Evolutionary conservation across 257 asterid species (phyloP), one percentile per base, ranked within the genome.

Genomic region (Solanum arcanum): DNA sequence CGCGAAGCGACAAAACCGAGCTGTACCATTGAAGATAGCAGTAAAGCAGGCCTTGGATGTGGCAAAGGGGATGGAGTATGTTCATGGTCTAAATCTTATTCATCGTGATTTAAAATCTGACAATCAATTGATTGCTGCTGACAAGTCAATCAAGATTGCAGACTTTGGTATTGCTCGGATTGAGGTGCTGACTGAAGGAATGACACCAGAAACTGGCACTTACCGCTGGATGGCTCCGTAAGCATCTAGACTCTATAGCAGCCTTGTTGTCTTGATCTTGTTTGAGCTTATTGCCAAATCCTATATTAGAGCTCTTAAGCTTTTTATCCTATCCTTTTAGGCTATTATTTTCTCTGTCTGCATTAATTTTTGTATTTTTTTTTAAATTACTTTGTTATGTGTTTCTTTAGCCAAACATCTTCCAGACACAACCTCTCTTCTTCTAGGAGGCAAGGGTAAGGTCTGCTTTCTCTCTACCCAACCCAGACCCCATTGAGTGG

Each of bases 151-250:
- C 74, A 96, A 96, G 89, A 96, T 96, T 88, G 99, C 99, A 1
- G 99, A 96, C 90, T 96, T 96, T 86, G 99, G 99, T 68, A 98
- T 96, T 62, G 99, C 99, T 64, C 98, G 98, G 25, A 96, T 96
- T 80, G 99, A 96, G 89, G 98, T 95, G 85, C 96, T 94, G 94
- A 95, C 98, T n/a, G 98, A 96, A 91, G 99, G 98, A 84, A 96
- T 96, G 99, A 96, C 99, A 23, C 99, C 99, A 31, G 99, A 96
- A 89, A 96, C 99, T 10, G 99, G 99, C 85, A 96, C 99, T 18
- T 96, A 96, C 90, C 97, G 98, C 72, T 96, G 99, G 99, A 96
- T 96, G 99, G 99, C 99, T 68, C 99, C 99, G 99, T 97, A 93
- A 97, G 98, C 91, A 66, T 85, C 86, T 83, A 47, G 12, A n/a